A percentile compares a stretch with the other conserved stretches of the same genome.
Conservation (phyloP, 192 early-diverging fungal species). For the Physocladia obscura region DNA sequence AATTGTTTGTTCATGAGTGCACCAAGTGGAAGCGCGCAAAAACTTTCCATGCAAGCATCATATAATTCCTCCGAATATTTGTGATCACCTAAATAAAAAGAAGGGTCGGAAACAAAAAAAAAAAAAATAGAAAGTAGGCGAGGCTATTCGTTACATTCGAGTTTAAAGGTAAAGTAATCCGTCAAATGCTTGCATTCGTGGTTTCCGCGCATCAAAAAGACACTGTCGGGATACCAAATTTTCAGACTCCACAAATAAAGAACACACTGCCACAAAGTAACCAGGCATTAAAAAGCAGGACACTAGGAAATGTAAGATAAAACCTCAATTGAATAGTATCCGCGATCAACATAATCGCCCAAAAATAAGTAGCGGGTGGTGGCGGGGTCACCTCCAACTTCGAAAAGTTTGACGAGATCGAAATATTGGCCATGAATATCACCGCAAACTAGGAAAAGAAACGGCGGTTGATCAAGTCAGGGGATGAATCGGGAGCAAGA, state of each 20-base stretch:
- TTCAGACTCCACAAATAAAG: conserved; percentile 88
- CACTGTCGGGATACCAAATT: conserved; percentile 80
- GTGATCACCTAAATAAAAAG: conserved; percentile 65
- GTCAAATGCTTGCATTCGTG: conserved; percentile 96
- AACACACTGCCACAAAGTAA: conserved; percentile 64
- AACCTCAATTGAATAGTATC: conserved; percentile 95
- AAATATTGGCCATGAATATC: conserved; percentile 98
- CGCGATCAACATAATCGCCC: conserved; percentile 95
- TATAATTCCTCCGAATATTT: conserved; percentile 90
- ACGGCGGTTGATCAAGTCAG: too few relatives aligned
- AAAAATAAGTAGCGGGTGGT: conserved; percentile 88
- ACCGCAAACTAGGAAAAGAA: conserved; percentile 72
- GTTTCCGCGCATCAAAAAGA: conserved; percentile 90
- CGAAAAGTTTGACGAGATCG: conserved; percentile 96
- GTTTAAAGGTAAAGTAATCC: conserved; percentile 95
- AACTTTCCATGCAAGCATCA: conserved; percentile 86
- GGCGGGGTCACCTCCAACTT: conserved; percentile 90
- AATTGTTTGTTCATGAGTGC: conserved; percentile 94
- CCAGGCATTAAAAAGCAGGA: conserved; percentile 4
- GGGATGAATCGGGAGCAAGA: too few relatives aligned
- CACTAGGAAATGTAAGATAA: not conserved
- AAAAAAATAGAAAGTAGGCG: conserved; percentile 1
- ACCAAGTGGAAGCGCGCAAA: conserved; percentile 84
- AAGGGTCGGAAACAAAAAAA: not conserved
- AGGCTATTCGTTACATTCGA: conserved; percentile 94